A percentile compares a stretch with the other conserved stretches of the same genome.
Conservation (phyloP, 257 asterid species). For the Rauvolfia tetraphylla region DNA sequence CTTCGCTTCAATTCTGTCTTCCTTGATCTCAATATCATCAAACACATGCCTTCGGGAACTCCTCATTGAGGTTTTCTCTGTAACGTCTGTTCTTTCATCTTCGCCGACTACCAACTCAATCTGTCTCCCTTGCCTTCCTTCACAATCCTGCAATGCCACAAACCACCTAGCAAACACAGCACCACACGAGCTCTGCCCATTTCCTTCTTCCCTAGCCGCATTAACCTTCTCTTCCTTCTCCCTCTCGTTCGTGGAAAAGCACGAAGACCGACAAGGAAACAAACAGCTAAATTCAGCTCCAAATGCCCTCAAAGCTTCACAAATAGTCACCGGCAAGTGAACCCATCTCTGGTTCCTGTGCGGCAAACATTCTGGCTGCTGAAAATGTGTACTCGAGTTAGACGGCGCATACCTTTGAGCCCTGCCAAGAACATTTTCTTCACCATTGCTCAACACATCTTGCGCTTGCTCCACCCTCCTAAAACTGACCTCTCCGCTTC, state of each 20-base stretch:
- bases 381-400: constrained; percentile 38
- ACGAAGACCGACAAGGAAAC: constrained; percentile 68
- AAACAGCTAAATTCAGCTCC: constrained; percentile 81
- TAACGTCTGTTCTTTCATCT: constrained; percentile 29
- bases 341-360: constrained; percentile 89
- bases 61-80: constrained; percentile 34
- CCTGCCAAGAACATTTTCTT: constrained; percentile 17
- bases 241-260: constrained; percentile 46
- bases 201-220: constrained; percentile 22
- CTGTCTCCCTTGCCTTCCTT: constrained; percentile 62
- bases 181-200: constrained; percentile 53
- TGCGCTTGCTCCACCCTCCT: constrained; percentile 41
- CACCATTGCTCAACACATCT: constrained; percentile 22
- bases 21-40: constrained; percentile 71
- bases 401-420: constrained; percentile 23
- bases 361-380: constrained; percentile 50
- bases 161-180: constrained; percentile 76
- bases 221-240: constrained; percentile 35
- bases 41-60: constrained; percentile 80
- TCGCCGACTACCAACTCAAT: constrained; percentile 83
- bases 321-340: constrained; percentile 77
- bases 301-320: constrained; percentile 69
- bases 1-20: constrained; percentile 49
- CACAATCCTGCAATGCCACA: constrained; percentile 69
- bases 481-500: constrained; percentile 62